Evolutionary conservation across 192 early-diverging fungal genomes (phyloP).

Genomic region (Rhizophagus prolifer): DNA sequence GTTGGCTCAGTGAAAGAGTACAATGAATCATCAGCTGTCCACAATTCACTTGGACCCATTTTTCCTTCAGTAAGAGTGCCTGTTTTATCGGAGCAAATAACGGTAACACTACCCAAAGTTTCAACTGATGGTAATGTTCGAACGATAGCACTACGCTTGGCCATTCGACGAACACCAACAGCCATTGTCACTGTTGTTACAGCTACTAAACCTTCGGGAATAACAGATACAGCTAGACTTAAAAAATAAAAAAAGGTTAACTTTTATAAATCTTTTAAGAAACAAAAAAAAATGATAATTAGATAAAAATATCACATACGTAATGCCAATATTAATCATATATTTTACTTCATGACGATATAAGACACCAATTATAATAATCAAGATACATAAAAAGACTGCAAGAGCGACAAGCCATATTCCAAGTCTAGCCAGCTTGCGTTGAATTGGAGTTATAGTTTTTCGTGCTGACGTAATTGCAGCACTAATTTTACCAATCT

Average conservation of each 20-base stretch:
- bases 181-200: slow-evolving; percentile 99
- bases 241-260: slow-evolving; percentile 14
- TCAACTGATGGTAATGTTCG: slow-evolving; percentile 92
- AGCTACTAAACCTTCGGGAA: slow-evolving; percentile 96
- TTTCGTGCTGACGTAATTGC: slow-evolving; percentile 71
- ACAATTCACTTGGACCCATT: slow-evolving; percentile 87
- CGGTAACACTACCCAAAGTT: slow-evolving; percentile 91
- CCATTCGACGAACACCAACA: slow-evolving; percentile 94
- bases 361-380: slow-evolving; percentile 80
- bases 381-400: slow-evolving; percentile 74
- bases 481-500: slow-evolving; percentile 89
- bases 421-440: slow-evolving; percentile 77
- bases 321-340: slow-evolving; percentile 83
- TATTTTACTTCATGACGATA: slow-evolving; percentile 66
- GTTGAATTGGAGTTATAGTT: slow-evolving; percentile 66
- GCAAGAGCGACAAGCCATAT: slow-evolving; percentile 82
- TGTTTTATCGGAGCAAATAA: slow-evolving; percentile 97
- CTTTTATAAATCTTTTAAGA: no score
- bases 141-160: slow-evolving; percentile 82
- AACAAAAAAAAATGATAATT: not conserved
- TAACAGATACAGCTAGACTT: slow-evolving; percentile 91
- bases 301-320: slow-evolving; percentile 38
- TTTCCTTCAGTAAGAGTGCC: slow-evolving; percentile 98
- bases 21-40: slow-evolving; percentile 68
- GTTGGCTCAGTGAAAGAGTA: slow-evolving; percentile 68